Evolutionary conservation across 2,329 filamentous ascomycete species (phyloP), one percentile per base, ranked within the genome.

Genomic region (Trichoderma pleuroti): DNA sequence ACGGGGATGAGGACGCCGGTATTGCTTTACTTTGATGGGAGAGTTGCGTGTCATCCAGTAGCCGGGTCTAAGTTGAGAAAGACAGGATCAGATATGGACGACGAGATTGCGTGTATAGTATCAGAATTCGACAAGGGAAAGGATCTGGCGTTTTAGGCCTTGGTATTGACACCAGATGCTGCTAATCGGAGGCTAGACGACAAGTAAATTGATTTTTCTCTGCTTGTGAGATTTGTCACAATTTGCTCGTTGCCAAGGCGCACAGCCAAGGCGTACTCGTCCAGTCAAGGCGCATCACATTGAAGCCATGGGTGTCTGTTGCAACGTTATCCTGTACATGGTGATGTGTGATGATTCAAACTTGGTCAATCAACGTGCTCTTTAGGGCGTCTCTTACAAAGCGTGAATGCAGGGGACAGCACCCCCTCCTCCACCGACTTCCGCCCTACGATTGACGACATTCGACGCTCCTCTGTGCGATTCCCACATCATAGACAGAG

Each of bases 71-170:
- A 54, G 57, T 71, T 56, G 65, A 68, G 64, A 71, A 42, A 56
- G 65, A 52, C 54, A 42, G 49, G 39, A 68, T 62, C 63, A 61
- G 60, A 52, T 30, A 60, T 36, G 57, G 70, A 14, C 49, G 28
- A 68, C 32, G 42, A 68, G 36, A 61, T 62, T 68, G 54, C 42
- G 26, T 61, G 57, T 71, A 65, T 71, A 71, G 30, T 49, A 71
- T 36, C 42, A 21, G 36, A 34, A 46, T 67, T 71, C n/a, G 42
- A 66, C n/a, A 71, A 61, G 54, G 70, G 63, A 65, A 46, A 62
- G 70, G 63, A 68, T 54, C 42, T 68, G 70, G 70, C 68, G 70
- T 71, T 71, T 61, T 68, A 52, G 54, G 70, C 64, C 70, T 64
- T 70, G 68, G 52, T 67, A 57, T 67, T 36, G 30, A 60, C 52